These are phyloP conservation scores for Sicyos edulis DNA, from an alignment of 306 rosid genomes.

Conservation along the genomic window DNA sequence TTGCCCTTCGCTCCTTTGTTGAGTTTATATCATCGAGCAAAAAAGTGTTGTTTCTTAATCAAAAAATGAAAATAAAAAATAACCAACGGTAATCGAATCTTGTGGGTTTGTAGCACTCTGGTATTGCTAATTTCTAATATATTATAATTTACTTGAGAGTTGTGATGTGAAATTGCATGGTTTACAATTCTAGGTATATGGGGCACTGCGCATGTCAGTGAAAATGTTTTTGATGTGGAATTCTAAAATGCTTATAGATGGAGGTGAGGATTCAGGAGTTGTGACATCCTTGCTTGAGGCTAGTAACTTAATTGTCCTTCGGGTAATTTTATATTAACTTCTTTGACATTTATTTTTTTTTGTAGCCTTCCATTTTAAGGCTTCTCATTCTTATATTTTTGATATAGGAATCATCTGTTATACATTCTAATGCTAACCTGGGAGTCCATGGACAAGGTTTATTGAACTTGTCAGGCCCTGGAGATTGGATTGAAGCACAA, in stretches of 20 bases:
- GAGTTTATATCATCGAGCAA: too few relatives aligned
- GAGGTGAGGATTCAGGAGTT: conserved; percentile 72
- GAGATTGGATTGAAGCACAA: conserved; percentile 94
- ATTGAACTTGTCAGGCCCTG: conserved; percentile 87
- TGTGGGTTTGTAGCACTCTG: neutral
- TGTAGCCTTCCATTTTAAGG: conserved; percentile 26
- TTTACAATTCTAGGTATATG: conserved; percentile 60
- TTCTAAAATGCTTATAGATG: conserved; percentile 87
- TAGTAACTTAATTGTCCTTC: conserved; percentile 89
- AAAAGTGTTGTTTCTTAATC: too few relatives aligned
- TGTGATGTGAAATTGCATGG: conserved; percentile 10
- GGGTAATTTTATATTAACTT: conserved; percentile 46
- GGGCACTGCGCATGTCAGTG: conserved; percentile 96
- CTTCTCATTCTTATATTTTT: conserved; percentile 27
- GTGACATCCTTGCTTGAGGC: conserved; percentile 93
- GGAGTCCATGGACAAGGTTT: conserved; percentile 99
- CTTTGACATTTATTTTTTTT: conserved; percentile 11
- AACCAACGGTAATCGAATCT: neutral
- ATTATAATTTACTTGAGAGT: neutral
- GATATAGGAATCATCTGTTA: conserved; percentile 76
- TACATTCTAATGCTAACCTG: conserved; percentile 98
- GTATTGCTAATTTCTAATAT: neutral
- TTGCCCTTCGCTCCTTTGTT: too few relatives aligned
- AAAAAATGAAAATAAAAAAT: too few relatives aligned
- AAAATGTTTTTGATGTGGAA: conserved; percentile 99